A percentile compares a stretch with the other conserved stretches of the same genome.
These are phyloP conservation scores for Pyrenochaeta sp. DNA, from an alignment of 2,329 filamentous ascomycete genomes.

Conservation along the genomic window DNA sequence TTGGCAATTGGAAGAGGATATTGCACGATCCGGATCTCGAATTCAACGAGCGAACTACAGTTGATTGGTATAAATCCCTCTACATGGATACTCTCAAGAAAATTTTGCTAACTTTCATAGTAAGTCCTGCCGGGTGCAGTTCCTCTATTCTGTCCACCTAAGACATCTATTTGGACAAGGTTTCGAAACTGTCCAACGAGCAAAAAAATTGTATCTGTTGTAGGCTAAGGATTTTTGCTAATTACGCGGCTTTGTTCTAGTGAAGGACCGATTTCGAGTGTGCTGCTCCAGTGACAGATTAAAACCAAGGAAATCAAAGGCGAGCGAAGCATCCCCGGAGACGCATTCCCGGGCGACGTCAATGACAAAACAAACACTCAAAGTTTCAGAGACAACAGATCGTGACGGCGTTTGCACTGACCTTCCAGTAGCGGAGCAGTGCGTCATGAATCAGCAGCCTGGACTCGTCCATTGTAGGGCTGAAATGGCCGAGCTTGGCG, in stretches of 20 bases:
- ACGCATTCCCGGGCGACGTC: background rate
- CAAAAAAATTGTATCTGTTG: too few species aligned
- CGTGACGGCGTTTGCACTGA: background rate
- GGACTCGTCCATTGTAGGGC: constrained; percentile 31
- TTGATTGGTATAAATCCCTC: constrained; percentile 52
- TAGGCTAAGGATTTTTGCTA: background rate
- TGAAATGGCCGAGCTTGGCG: constrained; percentile 56
- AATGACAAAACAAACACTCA: background rate
- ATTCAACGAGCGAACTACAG: constrained; percentile 67
- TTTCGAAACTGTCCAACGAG: background rate
- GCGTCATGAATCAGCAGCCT: constrained; percentile 8
- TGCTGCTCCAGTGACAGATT: constrained; percentile 57
- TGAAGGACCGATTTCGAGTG: constrained; percentile 69
- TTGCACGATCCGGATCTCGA: constrained; percentile 63
- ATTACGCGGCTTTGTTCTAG: background rate
- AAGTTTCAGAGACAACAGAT: background rate
- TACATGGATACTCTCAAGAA: background rate
- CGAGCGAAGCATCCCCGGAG: constrained; percentile 38
- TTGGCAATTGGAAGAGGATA: constrained; percentile 72
- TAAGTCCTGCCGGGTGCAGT: background rate
- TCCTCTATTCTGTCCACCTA: background rate
- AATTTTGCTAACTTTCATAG: background rate
- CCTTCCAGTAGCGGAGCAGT: too few species aligned
- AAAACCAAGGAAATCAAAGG: constrained; percentile 46
- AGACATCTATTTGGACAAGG: background rate